Evolutionary conservation across 345 rosid species (phyloP).

Genomic region (Firmiana major): DNA sequence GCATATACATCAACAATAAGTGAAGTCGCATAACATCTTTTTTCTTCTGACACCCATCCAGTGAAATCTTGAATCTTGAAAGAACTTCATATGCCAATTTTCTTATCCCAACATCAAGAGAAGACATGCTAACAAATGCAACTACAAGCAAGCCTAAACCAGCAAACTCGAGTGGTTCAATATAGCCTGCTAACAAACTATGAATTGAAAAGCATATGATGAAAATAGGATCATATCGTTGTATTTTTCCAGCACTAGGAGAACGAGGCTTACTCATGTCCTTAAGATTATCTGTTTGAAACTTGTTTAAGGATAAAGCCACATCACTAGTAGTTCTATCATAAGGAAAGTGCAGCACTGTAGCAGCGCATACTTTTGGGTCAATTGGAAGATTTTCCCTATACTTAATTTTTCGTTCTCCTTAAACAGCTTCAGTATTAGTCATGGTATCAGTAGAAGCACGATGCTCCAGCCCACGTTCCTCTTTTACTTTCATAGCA

Average conservation of each 20-base stretch:
- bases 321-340: slow-evolving; percentile 38
- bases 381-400: slow-evolving; percentile 82
- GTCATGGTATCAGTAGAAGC: slow-evolving; percentile 27
- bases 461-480: slow-evolving; percentile 37
- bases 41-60: slow-evolving; percentile 63
- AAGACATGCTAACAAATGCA: slow-evolving; percentile 78
- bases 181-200: slow-evolving; percentile 48
- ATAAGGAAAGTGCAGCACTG: slow-evolving; percentile 65
- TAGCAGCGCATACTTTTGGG: slow-evolving; percentile 62
- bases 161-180: slow-evolving; percentile 82
- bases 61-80: slow-evolving; percentile 49
- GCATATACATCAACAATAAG: slow-evolving; percentile 65
- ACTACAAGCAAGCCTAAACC: slow-evolving; percentile 86
- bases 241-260: slow-evolving; percentile 27
- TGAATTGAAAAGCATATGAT: slow-evolving; percentile 66
- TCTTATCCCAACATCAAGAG: slow-evolving; percentile 74
- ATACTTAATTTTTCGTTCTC: slow-evolving; percentile 43
- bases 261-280: slow-evolving; percentile 14
- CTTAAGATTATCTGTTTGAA: slow-evolving; percentile 15
- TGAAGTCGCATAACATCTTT: slow-evolving; percentile 53
- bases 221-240: slow-evolving; percentile 79
- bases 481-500: slow-evolving; percentile 54
- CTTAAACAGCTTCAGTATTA: slow-evolving; percentile 45
- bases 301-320: slow-evolving; percentile 20
- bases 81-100: slow-evolving; percentile 78